Evolutionary conservation across 805 yeast genomes (phyloP).

Genomic region (Yarrowia divulgata): DNA sequence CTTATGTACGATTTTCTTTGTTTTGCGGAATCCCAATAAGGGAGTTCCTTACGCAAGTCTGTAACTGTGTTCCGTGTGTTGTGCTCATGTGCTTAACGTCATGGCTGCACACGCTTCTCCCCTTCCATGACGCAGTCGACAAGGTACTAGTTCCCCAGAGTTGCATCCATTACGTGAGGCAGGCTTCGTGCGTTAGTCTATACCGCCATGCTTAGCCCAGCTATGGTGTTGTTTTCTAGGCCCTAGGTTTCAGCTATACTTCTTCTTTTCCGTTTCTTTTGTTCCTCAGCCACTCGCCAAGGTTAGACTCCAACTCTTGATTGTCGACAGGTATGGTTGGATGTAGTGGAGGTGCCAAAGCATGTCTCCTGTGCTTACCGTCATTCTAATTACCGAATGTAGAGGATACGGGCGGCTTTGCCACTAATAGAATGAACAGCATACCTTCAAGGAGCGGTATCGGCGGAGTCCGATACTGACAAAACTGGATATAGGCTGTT

Average conservation of each 20-base stretch:
- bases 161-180: no score
- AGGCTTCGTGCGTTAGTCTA: background rate
- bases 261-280: background rate
- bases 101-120: background rate
- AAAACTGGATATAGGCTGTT: no score
- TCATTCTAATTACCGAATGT: background rate
- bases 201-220: background rate
- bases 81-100: slow-evolving; percentile 15
- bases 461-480: no score
- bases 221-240: no score
- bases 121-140: background rate
- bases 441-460: no score
- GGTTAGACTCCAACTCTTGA: background rate
- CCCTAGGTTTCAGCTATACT: no score
- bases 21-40: slow-evolving; percentile 6
- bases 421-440: no score
- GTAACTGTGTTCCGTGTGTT: slow-evolving; percentile 1
- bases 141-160: background rate
- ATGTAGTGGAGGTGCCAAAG: background rate
- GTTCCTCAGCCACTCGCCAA: background rate
- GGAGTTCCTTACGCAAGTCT: slow-evolving; percentile 12
- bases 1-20: background rate
- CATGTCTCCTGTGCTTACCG: background rate
- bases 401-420: background rate
- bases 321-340: no score